These are phyloP conservation scores for Chrysoporthe puriensis DNA, from an alignment of 2,329 filamentous ascomycete genomes.

Conservation along the genomic window DNA sequence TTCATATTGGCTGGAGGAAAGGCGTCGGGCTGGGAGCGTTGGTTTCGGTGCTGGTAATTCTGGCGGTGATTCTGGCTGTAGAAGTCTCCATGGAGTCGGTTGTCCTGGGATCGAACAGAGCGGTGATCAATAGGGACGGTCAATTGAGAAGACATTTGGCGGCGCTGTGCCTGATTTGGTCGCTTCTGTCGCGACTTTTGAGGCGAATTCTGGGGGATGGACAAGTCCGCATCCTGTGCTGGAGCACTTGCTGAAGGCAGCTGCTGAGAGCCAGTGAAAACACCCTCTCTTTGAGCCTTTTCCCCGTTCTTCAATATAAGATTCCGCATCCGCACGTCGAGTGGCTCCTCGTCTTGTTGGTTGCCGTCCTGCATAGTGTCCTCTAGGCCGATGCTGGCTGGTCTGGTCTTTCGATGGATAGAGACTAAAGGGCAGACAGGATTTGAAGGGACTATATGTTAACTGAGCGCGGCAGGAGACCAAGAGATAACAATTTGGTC, in stretches of 20 bases:
- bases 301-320: slow-evolving; percentile 32
- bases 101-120: slow-evolving; percentile 36
- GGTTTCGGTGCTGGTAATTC: slow-evolving; percentile 35
- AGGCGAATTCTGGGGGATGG: slow-evolving; percentile 2
- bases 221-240: slow-evolving; percentile 11
- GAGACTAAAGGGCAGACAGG: background rate
- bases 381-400: background rate
- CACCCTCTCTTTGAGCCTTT: slow-evolving; percentile 11
- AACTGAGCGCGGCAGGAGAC: background rate
- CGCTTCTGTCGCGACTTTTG: slow-evolving; percentile 50
- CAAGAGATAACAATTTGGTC: background rate
- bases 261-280: slow-evolving; percentile 1
- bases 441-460: background rate
- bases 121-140: slow-evolving; percentile 59
- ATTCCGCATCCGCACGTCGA: slow-evolving; percentile 33
- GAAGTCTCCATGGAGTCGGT: slow-evolving; percentile 38
- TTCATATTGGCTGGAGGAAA: slow-evolving; percentile 36
- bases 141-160: slow-evolving; percentile 64
- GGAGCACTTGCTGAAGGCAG: slow-evolving; percentile 6
- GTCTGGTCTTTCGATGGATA: background rate
- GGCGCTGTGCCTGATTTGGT: slow-evolving; percentile 65
- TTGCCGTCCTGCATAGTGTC: slow-evolving; percentile 19
- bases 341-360: slow-evolving; percentile 26
- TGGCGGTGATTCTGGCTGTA: slow-evolving; percentile 37
- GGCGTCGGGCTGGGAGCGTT: slow-evolving; percentile 41